Conservation (phyloP, 305 asterid genomes). For the Fraxinus albicans region DNA sequence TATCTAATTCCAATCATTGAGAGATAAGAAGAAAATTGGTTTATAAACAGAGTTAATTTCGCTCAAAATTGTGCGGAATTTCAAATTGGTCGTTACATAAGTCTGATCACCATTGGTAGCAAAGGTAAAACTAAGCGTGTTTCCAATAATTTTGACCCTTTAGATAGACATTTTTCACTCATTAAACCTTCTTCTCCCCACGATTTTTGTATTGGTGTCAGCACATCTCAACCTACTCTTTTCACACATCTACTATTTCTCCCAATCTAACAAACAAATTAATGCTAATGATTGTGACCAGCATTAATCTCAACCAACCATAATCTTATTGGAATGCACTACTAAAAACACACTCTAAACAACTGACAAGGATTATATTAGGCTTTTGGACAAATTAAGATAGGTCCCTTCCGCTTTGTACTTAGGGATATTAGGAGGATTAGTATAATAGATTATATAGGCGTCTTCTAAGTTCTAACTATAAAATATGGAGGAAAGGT, state of each 20-base stretch:
- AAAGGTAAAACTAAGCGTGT: not conserved
- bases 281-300: not conserved
- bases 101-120: not conserved
- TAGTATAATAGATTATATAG: not conserved
- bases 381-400: not conserved
- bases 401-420: too few species aligned
- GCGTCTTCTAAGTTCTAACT: not conserved
- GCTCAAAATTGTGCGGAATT: not conserved
- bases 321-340: not conserved
- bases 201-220: too few species aligned
- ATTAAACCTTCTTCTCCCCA: not conserved
- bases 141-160: not conserved
- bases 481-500: not conserved
- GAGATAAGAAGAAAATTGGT: not conserved
- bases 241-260: not conserved
- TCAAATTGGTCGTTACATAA: not conserved
- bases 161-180: not conserved
- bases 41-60: not conserved
- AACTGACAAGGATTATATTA: not conserved
- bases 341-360: not conserved
- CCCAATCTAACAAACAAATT: not conserved
- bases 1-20: not conserved
- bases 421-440: not conserved
- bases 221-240: not conserved
- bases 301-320: not conserved